phyloP scores from a whole-genome alignment of 2,329 filamentous ascomycete species.

The Sporothrix brunneoviolacea region DNA sequence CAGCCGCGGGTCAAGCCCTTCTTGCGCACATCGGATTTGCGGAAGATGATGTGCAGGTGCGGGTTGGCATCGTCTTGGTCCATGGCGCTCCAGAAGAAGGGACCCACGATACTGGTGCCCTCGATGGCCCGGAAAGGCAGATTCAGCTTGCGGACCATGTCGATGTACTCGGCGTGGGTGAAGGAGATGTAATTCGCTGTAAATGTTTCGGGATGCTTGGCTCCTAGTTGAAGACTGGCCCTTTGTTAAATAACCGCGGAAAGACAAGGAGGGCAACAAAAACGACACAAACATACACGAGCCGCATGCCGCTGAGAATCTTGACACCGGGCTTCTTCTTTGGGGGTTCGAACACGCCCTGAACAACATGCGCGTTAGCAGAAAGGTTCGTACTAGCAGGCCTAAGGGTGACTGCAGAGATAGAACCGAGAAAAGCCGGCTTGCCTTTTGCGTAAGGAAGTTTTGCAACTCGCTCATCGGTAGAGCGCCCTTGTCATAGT shows the following conservation, averaged over 20 bases:
- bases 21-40: slow-evolving; percentile 61
- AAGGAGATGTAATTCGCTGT: slow-evolving; percentile 48
- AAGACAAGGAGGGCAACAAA: neutral
- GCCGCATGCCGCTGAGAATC: slow-evolving; percentile 44
- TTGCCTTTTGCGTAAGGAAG: slow-evolving; percentile 44
- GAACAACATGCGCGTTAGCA: neutral
- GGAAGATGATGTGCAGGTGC: slow-evolving; percentile 55
- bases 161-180: slow-evolving; percentile 41
- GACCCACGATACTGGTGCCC: slow-evolving; percentile 51
- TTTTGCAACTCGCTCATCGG: slow-evolving; percentile 46
- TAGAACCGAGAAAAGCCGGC: slow-evolving; percentile 15
- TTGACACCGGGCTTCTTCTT: slow-evolving; percentile 36
- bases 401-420: too few species aligned
- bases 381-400: neutral
- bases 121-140: slow-evolving; percentile 54
- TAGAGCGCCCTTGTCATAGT: slow-evolving; percentile 47
- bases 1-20: slow-evolving; percentile 57
- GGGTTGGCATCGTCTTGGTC: slow-evolving; percentile 51
- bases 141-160: slow-evolving; percentile 48
- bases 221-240: slow-evolving; percentile 48
- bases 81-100: slow-evolving; percentile 55
- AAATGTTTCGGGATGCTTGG: slow-evolving; percentile 52
- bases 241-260: neutral
- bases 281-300: slow-evolving; percentile 40
- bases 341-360: slow-evolving; percentile 37